Evolutionary conservation across 1,139 yeast species (phyloP).

Genomic region (Taphrina populina): DNA sequence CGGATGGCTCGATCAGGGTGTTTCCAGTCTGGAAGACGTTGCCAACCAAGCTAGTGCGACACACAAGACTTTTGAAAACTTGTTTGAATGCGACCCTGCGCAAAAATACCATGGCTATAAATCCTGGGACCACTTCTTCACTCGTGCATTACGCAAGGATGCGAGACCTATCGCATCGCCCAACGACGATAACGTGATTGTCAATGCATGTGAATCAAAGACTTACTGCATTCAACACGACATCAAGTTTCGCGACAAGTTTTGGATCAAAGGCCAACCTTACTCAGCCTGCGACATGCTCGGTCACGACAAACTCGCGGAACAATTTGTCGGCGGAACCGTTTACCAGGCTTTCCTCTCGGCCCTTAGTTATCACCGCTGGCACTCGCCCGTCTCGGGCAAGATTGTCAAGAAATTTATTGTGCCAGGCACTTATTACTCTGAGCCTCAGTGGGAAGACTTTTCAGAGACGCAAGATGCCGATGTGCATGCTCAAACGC

Average conservation of each 20-base stretch:
- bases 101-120: slow-evolving; percentile 15
- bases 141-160: slow-evolving; percentile 6
- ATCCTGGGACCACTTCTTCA: slow-evolving; percentile 24
- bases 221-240: slow-evolving; percentile 6
- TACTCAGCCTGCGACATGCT: slow-evolving; percentile 20
- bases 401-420: slow-evolving; percentile 20
- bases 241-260: slow-evolving; percentile 13
- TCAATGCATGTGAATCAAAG: slow-evolving; percentile 22
- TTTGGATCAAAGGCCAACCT: slow-evolving; percentile 20
- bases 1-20: slow-evolving; percentile 13
- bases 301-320: slow-evolving; percentile 13
- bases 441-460: slow-evolving; percentile 21
- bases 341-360: slow-evolving; percentile 22
- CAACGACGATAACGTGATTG: slow-evolving; percentile 17
- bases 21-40: slow-evolving; percentile 5
- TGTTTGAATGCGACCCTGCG: slow-evolving; percentile 18
- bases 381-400: slow-evolving; percentile 27
- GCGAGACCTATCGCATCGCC: slow-evolving; percentile 17
- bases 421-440: slow-evolving; percentile 16
- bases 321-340: slow-evolving; percentile 19
- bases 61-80: slow-evolving; percentile 12
- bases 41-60: slow-evolving; percentile 21
- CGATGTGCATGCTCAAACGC: slow-evolving; percentile 12
- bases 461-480: slow-evolving; percentile 15
- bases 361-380: slow-evolving; percentile 16